phyloP scores from a whole-genome alignment of 106 monocot species.

The Iris macrosiphon region DNA sequence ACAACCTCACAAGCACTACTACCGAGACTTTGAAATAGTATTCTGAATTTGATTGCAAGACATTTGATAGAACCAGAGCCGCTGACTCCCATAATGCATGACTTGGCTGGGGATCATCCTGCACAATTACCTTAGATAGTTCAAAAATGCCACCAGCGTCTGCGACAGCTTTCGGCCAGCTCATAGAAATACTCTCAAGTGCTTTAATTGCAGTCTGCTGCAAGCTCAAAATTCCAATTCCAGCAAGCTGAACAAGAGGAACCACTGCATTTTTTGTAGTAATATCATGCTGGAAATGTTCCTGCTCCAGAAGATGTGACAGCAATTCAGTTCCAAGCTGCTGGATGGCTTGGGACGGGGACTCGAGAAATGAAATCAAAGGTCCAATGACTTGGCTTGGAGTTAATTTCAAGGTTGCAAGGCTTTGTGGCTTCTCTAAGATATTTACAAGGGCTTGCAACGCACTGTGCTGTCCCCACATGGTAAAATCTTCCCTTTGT shows the following conservation, averaged over 20 bases:
- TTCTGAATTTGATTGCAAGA: constrained; percentile 40
- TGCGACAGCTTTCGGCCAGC: constrained; percentile 67
- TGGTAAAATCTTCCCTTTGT: constrained; percentile 39
- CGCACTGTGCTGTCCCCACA: constrained; percentile 69
- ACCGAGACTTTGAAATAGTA: constrained; percentile 48
- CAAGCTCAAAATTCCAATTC: constrained; percentile 66
- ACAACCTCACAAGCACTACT: constrained; percentile 58
- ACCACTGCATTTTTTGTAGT: constrained; percentile 67
- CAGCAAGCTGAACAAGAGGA: constrained; percentile 75
- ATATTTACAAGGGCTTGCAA: constrained; percentile 73
- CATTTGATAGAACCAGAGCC: constrained; percentile 54
- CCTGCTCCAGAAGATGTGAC: constrained; percentile 65
- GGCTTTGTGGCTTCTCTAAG: constrained; percentile 66
- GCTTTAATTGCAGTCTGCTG: constrained; percentile 70
- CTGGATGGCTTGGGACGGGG: constrained; percentile 73
- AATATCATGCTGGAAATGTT: constrained; percentile 74
- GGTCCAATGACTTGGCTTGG: constrained; percentile 70
- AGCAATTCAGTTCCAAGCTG: constrained; percentile 68
- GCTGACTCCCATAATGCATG: constrained; percentile 69
- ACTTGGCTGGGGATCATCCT: constrained; percentile 64
- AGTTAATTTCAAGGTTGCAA: constrained; percentile 42
- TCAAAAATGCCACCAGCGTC: constrained; percentile 74
- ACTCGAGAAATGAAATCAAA: constrained; percentile 62
- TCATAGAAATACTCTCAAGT: constrained; percentile 58
- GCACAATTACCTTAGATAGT: constrained; percentile 67